Evolutionary conservation across 2,329 filamentous ascomycete genomes (phyloP).

Genomic region (Paraphoma sp.): DNA sequence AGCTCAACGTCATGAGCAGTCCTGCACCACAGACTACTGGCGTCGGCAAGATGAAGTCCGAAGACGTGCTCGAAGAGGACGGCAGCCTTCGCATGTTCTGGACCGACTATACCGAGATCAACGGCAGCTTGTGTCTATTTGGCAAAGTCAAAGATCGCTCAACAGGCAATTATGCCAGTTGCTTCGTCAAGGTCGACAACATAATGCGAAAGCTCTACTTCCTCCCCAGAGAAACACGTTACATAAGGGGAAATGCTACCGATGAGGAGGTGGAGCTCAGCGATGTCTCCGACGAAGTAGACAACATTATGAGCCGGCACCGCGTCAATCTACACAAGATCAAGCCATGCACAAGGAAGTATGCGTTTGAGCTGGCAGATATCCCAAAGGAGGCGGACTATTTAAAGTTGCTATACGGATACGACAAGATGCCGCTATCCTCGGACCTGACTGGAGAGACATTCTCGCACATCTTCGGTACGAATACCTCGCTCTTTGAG

Average conservation of each 20-base stretch:
- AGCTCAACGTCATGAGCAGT: constrained; percentile 83
- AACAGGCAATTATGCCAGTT: constrained; percentile 80
- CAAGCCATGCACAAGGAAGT: constrained; percentile 87
- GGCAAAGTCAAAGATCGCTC: constrained; percentile 94
- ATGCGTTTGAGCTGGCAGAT: constrained; percentile 89
- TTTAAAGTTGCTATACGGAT: constrained; percentile 94
- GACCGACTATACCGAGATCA: constrained; percentile 93
- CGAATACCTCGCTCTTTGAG: constrained; percentile 92
- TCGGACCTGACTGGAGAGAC: constrained; percentile 79
- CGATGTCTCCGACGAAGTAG: constrained; percentile 90
- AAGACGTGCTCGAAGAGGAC: constrained; percentile 90
- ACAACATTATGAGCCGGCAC: constrained; percentile 84
- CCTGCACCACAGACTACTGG: constrained; percentile 67
- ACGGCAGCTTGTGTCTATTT: constrained; percentile 90
- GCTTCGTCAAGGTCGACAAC: constrained; percentile 95
- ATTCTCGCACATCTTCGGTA: constrained; percentile 92
- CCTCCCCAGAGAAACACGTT: constrained; percentile 74
- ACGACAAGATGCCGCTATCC: constrained; percentile 80
- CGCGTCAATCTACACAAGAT: constrained; percentile 91
- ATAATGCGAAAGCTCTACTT: constrained; percentile 93
- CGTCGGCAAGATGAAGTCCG: constrained; percentile 81
- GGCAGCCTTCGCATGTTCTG: constrained; percentile 95
- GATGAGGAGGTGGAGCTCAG: constrained; percentile 82
- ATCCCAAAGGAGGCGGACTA: constrained; percentile 91
- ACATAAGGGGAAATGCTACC: constrained; percentile 69